These are phyloP conservation scores for Cytospora piceicola DNA, from an alignment of 2,329 filamentous ascomycete species.

Conservation along the genomic window DNA sequence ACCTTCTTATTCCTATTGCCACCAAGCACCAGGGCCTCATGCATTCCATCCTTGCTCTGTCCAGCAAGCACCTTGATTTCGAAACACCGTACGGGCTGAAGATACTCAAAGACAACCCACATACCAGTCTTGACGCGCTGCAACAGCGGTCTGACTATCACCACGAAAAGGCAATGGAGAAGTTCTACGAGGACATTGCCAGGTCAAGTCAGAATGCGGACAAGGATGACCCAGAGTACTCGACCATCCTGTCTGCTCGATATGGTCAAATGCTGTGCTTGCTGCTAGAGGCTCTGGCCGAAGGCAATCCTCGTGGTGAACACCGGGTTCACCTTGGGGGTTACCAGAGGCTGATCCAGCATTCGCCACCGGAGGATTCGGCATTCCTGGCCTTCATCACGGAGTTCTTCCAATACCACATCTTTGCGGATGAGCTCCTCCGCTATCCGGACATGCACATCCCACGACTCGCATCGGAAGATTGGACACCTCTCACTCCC, in stretches of 20 bases:
- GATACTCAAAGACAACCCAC: constrained; percentile 54
- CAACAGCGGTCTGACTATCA: constrained; percentile 59
- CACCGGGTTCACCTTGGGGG: constrained; percentile 80
- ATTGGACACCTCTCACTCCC: constrained; percentile 47
- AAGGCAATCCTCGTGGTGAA: constrained; percentile 63
- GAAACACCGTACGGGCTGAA: constrained; percentile 60
- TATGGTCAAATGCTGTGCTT: constrained; percentile 68
- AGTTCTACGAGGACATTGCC: constrained; percentile 53
- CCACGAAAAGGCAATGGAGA: constrained; percentile 57
- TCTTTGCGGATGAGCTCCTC: constrained; percentile 66
- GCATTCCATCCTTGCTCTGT: constrained; percentile 86
- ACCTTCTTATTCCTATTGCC: constrained; percentile 81
- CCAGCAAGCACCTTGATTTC: constrained; percentile 74
- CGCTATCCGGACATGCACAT: constrained; percentile 48
- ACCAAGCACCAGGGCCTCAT: constrained; percentile 80
- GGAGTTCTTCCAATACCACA: constrained; percentile 86
- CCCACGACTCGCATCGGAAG: constrained; percentile 46
- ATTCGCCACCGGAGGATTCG: constrained; percentile 63
- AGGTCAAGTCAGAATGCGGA: constrained; percentile 41
- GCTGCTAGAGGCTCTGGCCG: constrained; percentile 60
- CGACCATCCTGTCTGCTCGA: constrained; percentile 55
- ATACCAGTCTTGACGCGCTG: constrained; percentile 51
- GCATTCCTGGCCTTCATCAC: constrained; percentile 68
- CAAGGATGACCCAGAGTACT: constrained; percentile 49
- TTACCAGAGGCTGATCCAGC: constrained; percentile 72